Evolutionary conservation across 2,329 filamentous ascomycete genomes (phyloP), one percentile per base, ranked within the genome.

Genomic region (Ascochyta clinopodiicola): DNA sequence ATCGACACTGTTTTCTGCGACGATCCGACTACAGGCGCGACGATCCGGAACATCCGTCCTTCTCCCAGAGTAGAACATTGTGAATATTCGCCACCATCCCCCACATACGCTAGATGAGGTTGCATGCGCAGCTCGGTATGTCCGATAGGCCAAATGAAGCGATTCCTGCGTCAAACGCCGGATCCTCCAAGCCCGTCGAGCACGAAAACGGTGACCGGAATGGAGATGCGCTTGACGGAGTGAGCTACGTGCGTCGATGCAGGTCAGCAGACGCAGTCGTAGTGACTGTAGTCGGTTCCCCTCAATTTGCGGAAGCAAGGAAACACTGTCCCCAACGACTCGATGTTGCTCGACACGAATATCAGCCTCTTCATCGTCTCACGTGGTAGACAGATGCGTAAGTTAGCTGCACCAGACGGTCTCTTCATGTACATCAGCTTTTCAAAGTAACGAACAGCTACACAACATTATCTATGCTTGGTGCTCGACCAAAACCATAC

Each of bases 81-180:
- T 45, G 46, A 54, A 59, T 54, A 57, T 25, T 59, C 51, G 61
- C 53, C 56, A 61, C 56, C 40, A 32, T 59, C 46, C 56, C 50
- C 53, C 56, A 63, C 61, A 57, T 61, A 56, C 56, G 53, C 59
- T 59, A 57, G 45, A 56, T 42, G 40, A 47, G 25, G 40, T 51
- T 36, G 37, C 44, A 42, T 44, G 35, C 40, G 27, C 17, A 31
- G 37, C 13, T 40, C 48, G 48, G 47, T 56, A 34, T 46, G 49
- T 53, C 55, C 48, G 59, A 61, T 59, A 61, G 51, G 55, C 35
- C 40, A 24, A 32, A 19, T 7, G 8, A 12, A 17, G 38, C 31
- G 15, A 42, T 25, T 29, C 25, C 37, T 50, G 45, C 45, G 15
- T 46, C 10, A 1, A 9, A 36, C 25, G 46, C 46, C 46, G 29